phyloP scores from a whole-genome alignment of 805 yeast genomes.

The Pichia californica region DNA sequence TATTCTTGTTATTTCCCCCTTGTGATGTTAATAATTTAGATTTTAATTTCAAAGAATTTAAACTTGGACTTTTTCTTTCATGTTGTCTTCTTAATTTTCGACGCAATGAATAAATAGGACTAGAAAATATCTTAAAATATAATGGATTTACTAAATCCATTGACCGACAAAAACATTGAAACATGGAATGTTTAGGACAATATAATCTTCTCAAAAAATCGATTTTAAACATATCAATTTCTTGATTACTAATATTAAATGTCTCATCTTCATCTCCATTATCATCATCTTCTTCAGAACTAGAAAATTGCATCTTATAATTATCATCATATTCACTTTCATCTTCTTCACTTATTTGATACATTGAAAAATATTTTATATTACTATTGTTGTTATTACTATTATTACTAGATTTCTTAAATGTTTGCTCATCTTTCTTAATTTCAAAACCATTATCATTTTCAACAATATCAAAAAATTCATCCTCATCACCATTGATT shows the following conservation, averaged over 20 bases:
- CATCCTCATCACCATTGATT: slow-evolving; percentile 7
- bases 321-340: slow-evolving; percentile 12
- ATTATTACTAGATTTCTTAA: no score
- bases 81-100: neutral
- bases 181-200: slow-evolving; percentile 25
- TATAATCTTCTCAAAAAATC: slow-evolving; percentile 15
- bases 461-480: slow-evolving; percentile 3
- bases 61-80: neutral
- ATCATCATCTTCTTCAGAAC: slow-evolving; percentile 14
- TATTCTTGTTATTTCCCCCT: no score
- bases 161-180: slow-evolving; percentile 21
- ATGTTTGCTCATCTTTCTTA: neutral
- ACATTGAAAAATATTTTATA: slow-evolving; percentile 1
- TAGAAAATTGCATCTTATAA: slow-evolving; percentile 6
- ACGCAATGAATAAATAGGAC: slow-evolving; percentile 14
- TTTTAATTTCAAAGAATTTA: neutral
- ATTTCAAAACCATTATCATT: neutral
- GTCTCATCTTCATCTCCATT: slow-evolving; percentile 12
- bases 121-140: slow-evolving; percentile 12
- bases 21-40: neutral
- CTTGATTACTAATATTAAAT: slow-evolving; percentile 18
- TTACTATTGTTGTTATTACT: neutral
- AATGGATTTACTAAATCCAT: slow-evolving; percentile 10
- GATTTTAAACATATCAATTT: slow-evolving; percentile 24
- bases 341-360: slow-evolving; percentile 13